Percentiles rank a stretch among this genome's conserved stretches.
Conservation (phyloP, 1,284 basidiomycete genomes). For the Porphyrellus sp. region DNA sequence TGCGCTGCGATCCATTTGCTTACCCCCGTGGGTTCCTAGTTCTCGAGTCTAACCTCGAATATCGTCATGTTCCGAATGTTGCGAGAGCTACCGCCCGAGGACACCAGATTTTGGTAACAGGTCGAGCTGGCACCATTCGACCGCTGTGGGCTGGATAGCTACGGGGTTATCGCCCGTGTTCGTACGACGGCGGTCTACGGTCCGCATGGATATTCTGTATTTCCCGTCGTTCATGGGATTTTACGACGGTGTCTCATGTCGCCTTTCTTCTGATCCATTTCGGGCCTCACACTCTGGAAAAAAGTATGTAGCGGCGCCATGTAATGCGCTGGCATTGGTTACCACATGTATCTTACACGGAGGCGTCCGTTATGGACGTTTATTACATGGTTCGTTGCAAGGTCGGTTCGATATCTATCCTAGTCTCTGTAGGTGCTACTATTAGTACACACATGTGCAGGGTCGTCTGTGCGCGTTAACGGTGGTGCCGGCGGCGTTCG, state of each 20-base stretch:
- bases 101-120: constrained; percentile 39
- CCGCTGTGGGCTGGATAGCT: not conserved
- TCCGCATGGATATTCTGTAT: not conserved
- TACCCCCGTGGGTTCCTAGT: constrained; percentile 35
- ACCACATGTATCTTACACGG: constrained; percentile 6
- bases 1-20: not conserved
- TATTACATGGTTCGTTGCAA: constrained; percentile 5
- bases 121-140: not conserved
- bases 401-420: not conserved
- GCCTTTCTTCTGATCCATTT: not conserved
- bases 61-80: constrained; percentile 51
- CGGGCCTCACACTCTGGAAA: not conserved
- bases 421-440: not conserved
- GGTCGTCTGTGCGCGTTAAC: not conserved
- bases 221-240: not conserved
- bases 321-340: constrained; percentile 4
- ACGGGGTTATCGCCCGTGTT: constrained; percentile 1
- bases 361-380: constrained; percentile 5
- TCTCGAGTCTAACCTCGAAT: constrained; percentile 57
- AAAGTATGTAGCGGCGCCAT: constrained; percentile 4
- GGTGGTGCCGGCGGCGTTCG: not conserved
- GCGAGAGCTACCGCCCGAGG: constrained; percentile 30
- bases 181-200: not conserved
- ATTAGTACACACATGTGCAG: not conserved
- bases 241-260: not conserved